Percentiles rank a stretch among this genome's conserved stretches.
These are phyloP conservation scores for Thuja plicata DNA, from an alignment of 83 land plant species.

Conservation along the genomic window DNA sequence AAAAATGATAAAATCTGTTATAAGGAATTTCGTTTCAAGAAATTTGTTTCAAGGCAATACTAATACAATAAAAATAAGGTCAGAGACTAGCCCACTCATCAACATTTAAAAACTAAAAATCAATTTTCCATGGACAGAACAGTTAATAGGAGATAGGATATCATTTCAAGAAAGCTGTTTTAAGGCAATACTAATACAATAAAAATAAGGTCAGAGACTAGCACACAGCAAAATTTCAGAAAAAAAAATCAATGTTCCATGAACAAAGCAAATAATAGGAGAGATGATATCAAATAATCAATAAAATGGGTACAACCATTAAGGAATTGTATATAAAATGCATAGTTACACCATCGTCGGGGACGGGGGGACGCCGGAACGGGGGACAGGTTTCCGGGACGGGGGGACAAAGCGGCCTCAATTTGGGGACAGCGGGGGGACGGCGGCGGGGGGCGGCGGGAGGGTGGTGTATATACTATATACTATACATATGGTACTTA, in stretches of 20 bases:
- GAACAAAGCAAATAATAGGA: not conserved
- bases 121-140: not conserved
- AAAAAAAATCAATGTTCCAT: not conserved
- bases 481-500: no score
- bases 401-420: no score
- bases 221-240: not conserved
- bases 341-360: no score
- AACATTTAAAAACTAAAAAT: not conserved
- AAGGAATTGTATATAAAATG: no score
- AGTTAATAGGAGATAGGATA: not conserved
- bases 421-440: no score
- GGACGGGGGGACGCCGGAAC: no score
- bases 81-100: not conserved
- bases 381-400: no score
- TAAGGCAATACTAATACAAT: not conserved
- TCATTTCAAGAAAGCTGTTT: not conserved
- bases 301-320: no score
- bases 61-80: not conserved
- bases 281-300: no score
- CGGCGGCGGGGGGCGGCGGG: no score
- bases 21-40: not conserved
- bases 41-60: not conserved
- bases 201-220: not conserved
- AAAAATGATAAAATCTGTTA: not conserved
- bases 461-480: no score